Percentiles rank a stretch among this genome's conserved stretches.
Evolutionary conservation across 2,329 filamentous ascomycete genomes (phyloP).

Genomic region (Trematosphaeria pertusa): DNA sequence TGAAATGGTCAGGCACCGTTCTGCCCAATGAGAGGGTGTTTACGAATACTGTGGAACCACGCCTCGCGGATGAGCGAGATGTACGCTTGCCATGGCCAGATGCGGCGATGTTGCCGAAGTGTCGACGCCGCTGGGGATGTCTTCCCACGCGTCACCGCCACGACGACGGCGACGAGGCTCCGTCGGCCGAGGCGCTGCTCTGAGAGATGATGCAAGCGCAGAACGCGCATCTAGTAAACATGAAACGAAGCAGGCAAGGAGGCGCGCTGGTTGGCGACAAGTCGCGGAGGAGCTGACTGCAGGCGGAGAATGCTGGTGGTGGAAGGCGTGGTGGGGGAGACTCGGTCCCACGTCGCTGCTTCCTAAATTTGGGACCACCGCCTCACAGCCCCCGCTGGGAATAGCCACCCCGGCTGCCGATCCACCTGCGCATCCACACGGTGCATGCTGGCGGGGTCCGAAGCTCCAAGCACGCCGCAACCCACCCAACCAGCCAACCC

Average conservation of each 20-base stretch:
- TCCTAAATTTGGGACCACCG: conserved; percentile 5
- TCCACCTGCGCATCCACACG: background rate
- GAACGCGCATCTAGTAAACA: too few relatives aligned
- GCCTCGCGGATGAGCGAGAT: too few relatives aligned
- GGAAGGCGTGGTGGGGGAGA: background rate
- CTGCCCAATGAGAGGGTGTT: too few relatives aligned
- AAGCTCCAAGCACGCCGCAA: background rate
- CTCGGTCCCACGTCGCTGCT: background rate
- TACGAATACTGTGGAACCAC: too few relatives aligned
- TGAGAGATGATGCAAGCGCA: too few relatives aligned
- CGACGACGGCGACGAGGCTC: background rate
- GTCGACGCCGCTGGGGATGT: too few relatives aligned
- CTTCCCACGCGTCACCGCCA: too few relatives aligned
- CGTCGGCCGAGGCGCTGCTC: background rate
- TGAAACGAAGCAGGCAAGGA: conserved; percentile 1
- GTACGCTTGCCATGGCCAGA: too few relatives aligned
- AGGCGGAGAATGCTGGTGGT: too few relatives aligned
- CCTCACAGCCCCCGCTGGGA: conserved; percentile 1
- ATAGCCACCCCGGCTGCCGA: background rate
- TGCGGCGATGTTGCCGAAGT: too few relatives aligned
- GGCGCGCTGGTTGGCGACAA: too few relatives aligned
- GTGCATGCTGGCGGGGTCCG: background rate
- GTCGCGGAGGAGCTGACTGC: background rate
- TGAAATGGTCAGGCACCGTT: too few relatives aligned
- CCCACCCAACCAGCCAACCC: background rate